These are phyloP conservation scores for Phytophthora europaea DNA, from an alignment of 352 stramenopile genomes.

Conservation along the genomic window DNA sequence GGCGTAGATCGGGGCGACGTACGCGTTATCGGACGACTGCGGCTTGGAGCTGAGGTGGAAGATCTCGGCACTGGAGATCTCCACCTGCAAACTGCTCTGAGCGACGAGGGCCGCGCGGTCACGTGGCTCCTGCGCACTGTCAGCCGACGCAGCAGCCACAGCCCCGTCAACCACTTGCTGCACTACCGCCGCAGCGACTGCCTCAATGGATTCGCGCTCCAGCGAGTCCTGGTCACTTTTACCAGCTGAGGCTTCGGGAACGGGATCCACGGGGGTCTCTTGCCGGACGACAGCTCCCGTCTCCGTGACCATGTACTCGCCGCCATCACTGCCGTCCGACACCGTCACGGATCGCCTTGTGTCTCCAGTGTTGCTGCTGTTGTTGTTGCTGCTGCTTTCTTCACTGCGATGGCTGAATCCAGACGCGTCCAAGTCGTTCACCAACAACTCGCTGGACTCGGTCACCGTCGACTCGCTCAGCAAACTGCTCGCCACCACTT, in stretches of 20 bases:
- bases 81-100: slow-evolving; percentile 31
- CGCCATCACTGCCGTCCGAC: slow-evolving; percentile 32
- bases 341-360: slow-evolving; percentile 18
- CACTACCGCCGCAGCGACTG: slow-evolving; percentile 24
- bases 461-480: slow-evolving; percentile 28
- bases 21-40: slow-evolving; percentile 11
- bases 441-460: slow-evolving; percentile 27
- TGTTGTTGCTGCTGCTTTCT: slow-evolving; percentile 18
- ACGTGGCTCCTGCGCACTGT: slow-evolving; percentile 4
- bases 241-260: slow-evolving; percentile 1
- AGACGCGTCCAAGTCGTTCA: slow-evolving; percentile 34
- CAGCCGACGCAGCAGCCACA: background rate
- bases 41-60: slow-evolving; percentile 26
- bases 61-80: slow-evolving; percentile 27
- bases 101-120: slow-evolving; percentile 13
- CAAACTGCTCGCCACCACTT: slow-evolving; percentile 14
- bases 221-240: background rate
- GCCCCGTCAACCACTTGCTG: slow-evolving; percentile 32
- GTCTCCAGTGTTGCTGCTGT: slow-evolving; percentile 2
- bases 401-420: slow-evolving; percentile 22
- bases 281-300: slow-evolving; percentile 36
- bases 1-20: slow-evolving; percentile 31
- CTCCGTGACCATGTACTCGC: slow-evolving; percentile 41
- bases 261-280: slow-evolving; percentile 3
- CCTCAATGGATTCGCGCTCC: slow-evolving; percentile 27